Percentiles rank a stretch among this genome's conserved stretches.
These are phyloP conservation scores for Solanum lignicaule DNA, from an alignment of 257 asterid genomes.

Conservation along the genomic window DNA sequence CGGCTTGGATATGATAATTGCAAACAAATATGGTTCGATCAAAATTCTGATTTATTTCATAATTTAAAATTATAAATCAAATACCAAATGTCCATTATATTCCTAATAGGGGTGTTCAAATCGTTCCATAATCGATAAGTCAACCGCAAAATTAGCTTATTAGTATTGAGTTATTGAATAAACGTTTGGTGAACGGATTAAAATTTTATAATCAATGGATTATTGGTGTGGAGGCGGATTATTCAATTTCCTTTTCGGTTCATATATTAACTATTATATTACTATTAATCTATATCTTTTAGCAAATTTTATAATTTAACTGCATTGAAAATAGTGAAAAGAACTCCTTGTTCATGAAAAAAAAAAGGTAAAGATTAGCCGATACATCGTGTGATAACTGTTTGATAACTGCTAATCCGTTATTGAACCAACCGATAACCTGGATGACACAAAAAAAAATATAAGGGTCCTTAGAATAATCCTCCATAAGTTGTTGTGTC, in stretches of 20 bases:
- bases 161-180: too few species aligned
- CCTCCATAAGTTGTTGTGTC: conserved; percentile 24
- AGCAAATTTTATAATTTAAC: too few species aligned
- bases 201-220: neutral
- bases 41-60: neutral
- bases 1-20: neutral
- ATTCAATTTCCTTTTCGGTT: too few species aligned
- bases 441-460: neutral
- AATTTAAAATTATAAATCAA: too few species aligned
- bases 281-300: too few species aligned
- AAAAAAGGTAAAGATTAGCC: too few species aligned
- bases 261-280: neutral
- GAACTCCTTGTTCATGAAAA: too few species aligned
- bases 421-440: neutral
- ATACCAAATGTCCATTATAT: neutral
- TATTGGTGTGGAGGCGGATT: neutral
- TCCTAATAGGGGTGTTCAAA: too few species aligned
- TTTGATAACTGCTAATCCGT: neutral
- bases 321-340: too few species aligned
- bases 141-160: neutral
- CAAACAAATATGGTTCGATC: neutral
- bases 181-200: neutral
- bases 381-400: neutral
- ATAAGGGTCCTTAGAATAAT: conserved; percentile 6
- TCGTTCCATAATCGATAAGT: too few species aligned